phyloP scores from a whole-genome alignment of 495 filamentous ascomycete species.

The Apodospora peruviana region DNA sequence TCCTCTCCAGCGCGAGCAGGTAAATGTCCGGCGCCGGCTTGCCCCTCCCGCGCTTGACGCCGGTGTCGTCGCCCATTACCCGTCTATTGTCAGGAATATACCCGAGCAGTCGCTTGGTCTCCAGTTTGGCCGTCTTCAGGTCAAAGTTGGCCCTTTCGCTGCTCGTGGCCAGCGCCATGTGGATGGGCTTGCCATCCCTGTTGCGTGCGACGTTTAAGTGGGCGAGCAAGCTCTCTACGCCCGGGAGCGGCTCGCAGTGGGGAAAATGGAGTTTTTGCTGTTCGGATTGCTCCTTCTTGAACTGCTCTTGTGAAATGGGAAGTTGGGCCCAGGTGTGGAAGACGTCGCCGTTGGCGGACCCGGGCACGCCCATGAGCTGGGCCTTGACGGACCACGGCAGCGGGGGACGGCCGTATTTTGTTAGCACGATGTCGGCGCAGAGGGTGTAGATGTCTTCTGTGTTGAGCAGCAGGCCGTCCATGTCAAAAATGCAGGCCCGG shows the following conservation, averaged over 20 bases:
- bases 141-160: conserved; percentile 21
- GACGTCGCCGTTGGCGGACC: conserved; percentile 27
- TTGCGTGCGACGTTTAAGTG: conserved; percentile 15
- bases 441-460: conserved; percentile 83
- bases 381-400: conserved; percentile 88
- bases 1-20: conserved; percentile 64
- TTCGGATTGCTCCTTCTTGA: conserved; percentile 40
- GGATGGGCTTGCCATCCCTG: conserved; percentile 8
- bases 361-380: conserved; percentile 79
- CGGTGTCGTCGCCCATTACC: conserved; percentile 70
- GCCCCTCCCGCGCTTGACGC: conserved; percentile 64
- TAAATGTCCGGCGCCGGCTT: conserved; percentile 91
- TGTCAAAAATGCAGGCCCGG: conserved; percentile 90
- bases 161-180: conserved; percentile 25
- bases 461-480: conserved; percentile 90
- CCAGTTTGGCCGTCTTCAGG: conserved; percentile 15
- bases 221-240: conserved; percentile 61
- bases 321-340: conserved; percentile 67
- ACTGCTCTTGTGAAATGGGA: conserved; percentile 62
- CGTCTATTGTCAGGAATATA: conserved; percentile 37
- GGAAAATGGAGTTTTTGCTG: conserved; percentile 65
- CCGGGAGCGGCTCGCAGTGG: conserved; percentile 59
- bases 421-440: conserved; percentile 71
- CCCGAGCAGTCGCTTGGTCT: conserved; percentile 17
- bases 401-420: conserved; percentile 57